Evolutionary conservation across 805 yeast species (phyloP).

Genomic region (Metschnikowia koreensis): DNA sequence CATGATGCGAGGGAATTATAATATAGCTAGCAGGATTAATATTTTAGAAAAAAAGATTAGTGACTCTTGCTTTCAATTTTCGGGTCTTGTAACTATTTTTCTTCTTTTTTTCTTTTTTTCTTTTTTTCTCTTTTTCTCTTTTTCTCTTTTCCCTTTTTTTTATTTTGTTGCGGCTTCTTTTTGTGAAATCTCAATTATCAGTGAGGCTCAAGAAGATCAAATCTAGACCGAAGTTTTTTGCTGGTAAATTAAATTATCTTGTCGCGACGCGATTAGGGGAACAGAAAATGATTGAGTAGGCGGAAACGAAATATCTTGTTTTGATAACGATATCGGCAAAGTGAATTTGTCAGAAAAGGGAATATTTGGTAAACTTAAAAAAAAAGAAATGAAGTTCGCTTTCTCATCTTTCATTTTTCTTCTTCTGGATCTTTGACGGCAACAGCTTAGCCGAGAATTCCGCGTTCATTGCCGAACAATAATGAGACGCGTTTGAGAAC

Average conservation of each 20-base stretch:
- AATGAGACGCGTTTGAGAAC: constrained; percentile 1
- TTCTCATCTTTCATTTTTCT: too few relatives aligned
- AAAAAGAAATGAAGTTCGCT: too few relatives aligned
- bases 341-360: too few relatives aligned
- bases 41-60: background rate
- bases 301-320: background rate
- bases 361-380: too few relatives aligned
- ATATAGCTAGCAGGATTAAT: background rate
- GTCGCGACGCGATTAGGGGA: background rate
- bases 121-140: too few relatives aligned
- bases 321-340: background rate
- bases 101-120: too few relatives aligned
- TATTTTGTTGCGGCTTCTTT: too few relatives aligned
- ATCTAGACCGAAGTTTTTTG: background rate
- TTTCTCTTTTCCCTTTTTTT: too few relatives aligned
- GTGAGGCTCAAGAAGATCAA: background rate
- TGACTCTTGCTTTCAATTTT: too few relatives aligned
- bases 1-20: constrained; percentile 1
- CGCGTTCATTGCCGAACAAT: background rate
- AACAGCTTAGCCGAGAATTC: background rate
- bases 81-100: too few relatives aligned
- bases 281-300: background rate
- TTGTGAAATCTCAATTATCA: background rate
- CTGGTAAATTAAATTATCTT: background rate
- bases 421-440: background rate